Evolutionary conservation across 495 filamentous ascomycete genomes (phyloP).

Genomic region (Cercophora sp.): DNA sequence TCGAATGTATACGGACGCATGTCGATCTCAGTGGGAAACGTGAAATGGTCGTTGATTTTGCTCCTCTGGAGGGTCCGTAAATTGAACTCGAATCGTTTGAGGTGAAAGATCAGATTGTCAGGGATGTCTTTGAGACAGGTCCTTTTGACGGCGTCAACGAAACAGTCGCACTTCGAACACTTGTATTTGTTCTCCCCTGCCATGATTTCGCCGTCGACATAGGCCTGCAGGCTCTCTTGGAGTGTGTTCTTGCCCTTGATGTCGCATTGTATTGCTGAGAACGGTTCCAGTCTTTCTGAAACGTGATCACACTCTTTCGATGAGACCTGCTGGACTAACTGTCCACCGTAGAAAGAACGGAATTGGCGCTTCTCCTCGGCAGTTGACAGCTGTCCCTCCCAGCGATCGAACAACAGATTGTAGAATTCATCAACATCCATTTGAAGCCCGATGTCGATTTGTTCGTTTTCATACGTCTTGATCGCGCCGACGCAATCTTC

Average conservation of each 20-base stretch:
- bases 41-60: constrained; percentile 95
- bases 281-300: constrained; percentile 83
- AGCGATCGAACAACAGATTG: constrained; percentile 84
- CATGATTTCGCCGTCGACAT: constrained; percentile 95
- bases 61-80: constrained; percentile 74
- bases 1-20: constrained; percentile 89
- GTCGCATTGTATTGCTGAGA: constrained; percentile 94
- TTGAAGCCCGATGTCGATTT: constrained; percentile 83
- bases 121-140: constrained; percentile 92
- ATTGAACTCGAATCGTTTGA: constrained; percentile 97
- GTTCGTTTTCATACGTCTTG: constrained; percentile 74
- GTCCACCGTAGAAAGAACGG: constrained; percentile 82
- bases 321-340: constrained; percentile 90
- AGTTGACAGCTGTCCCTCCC: constrained; percentile 76
- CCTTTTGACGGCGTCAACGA: constrained; percentile 92
- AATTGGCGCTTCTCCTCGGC: constrained; percentile 68
- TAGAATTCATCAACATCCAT: constrained; percentile 99
- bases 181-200: constrained; percentile 99
- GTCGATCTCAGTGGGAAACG: constrained; percentile 79
- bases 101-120: constrained; percentile 90
- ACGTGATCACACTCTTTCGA: constrained; percentile 93
- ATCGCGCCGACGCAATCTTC: constrained; percentile 68
- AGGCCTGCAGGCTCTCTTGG: constrained; percentile 84
- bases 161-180: constrained; percentile 82
- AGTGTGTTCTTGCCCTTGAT: constrained; percentile 88